Evolutionary conservation across 2,329 filamentous ascomycete genomes (phyloP).

Genomic region (Xylariaceae sp.): DNA sequence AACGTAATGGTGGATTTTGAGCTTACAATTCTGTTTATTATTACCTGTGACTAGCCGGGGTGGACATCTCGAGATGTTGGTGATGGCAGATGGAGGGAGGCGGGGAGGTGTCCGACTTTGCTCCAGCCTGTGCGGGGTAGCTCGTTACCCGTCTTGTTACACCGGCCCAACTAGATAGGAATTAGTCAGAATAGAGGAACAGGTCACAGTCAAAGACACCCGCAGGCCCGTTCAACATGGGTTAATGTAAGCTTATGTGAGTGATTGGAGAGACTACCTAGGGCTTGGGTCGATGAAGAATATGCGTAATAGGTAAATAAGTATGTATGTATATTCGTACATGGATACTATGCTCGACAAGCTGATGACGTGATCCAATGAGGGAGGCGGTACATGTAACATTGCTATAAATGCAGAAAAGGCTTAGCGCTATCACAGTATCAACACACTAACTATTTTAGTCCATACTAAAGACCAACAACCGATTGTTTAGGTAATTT

Average conservation of each 20-base stretch:
- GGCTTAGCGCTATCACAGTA: slow-evolving; percentile 5
- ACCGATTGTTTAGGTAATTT: not conserved
- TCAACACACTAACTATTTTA: not conserved
- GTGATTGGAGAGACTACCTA: not conserved
- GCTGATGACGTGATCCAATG: not conserved
- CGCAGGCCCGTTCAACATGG: not conserved
- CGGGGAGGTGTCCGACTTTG: not conserved
- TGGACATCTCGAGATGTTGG: not conserved
- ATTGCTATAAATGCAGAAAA: slow-evolving; percentile 5
- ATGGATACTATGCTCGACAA: not conserved
- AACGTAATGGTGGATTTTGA: not conserved
- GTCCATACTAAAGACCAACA: not conserved
- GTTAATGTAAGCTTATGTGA: not conserved
- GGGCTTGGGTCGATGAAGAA: not conserved
- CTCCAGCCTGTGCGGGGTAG: not conserved
- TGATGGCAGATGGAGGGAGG: not conserved
- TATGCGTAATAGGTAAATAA: no score
- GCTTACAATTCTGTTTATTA: not conserved
- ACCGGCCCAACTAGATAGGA: not conserved
- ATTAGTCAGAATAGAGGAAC: no score
- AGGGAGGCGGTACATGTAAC: not conserved
- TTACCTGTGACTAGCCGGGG: not conserved
- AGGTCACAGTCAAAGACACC: not conserved
- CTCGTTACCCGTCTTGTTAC: not conserved
- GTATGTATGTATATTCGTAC: no score